Evolutionary conservation across 352 stramenopile species (phyloP).

Genomic region (Phytophthora brassicae): DNA sequence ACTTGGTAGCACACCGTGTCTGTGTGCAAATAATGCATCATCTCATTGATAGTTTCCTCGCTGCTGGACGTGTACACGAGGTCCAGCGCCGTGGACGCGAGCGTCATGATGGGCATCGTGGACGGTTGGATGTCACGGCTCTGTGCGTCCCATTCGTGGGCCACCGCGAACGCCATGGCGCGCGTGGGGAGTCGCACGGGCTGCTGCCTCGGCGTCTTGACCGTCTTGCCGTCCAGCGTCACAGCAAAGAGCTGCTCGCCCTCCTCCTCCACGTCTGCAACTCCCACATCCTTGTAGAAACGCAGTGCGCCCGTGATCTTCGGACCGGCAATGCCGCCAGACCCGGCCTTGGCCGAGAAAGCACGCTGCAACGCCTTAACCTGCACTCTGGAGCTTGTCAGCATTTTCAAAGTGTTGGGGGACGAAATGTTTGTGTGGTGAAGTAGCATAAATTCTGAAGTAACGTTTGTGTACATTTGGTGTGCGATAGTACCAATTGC

Average conservation of each 20-base stretch:
- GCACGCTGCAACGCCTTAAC: conserved; percentile 27
- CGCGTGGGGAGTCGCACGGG: conserved; percentile 64
- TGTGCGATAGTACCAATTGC: conserved; percentile 8
- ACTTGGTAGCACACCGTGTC: conserved; percentile 91
- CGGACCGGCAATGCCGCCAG: conserved; percentile 51
- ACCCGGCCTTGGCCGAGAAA: conserved; percentile 53
- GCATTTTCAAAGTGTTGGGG: conserved; percentile 25
- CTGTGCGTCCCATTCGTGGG: conserved; percentile 87
- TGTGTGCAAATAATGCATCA: conserved; percentile 86
- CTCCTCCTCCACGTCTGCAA: conserved; percentile 54
- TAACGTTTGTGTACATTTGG: conserved; percentile 2
- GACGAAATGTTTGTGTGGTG: background rate
- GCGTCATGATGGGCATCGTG: conserved; percentile 89
- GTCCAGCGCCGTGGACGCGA: conserved; percentile 81
- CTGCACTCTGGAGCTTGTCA: conserved; percentile 31
- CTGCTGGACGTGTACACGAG: conserved; percentile 56
- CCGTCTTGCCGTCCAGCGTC: conserved; percentile 80
- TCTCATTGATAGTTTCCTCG: conserved; percentile 68
- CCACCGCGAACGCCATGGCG: conserved; percentile 69
- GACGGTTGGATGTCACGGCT: conserved; percentile 66
- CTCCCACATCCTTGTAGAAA: conserved; percentile 84
- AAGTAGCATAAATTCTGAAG: too few relatives aligned
- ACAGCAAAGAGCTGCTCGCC: conserved; percentile 49
- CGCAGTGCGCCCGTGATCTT: conserved; percentile 79
- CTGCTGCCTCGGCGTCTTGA: conserved; percentile 74